These are phyloP conservation scores for Phytophthora colocasiae DNA, from an alignment of 352 stramenopile species.

Conservation along the genomic window DNA sequence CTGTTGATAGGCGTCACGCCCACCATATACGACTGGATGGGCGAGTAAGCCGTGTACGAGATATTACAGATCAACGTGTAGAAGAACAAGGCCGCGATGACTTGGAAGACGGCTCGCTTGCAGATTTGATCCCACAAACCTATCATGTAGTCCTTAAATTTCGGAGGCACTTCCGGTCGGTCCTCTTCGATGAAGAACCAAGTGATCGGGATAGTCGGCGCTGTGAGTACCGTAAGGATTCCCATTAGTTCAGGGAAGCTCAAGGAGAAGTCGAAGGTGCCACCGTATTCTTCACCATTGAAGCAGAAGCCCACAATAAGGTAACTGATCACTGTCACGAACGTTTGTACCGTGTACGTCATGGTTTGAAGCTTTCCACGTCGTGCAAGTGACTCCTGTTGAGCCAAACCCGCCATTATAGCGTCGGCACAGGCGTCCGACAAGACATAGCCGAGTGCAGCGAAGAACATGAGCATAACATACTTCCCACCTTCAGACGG, in stretches of 20 bases:
- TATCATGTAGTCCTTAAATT: slow-evolving; percentile 43
- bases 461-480: slow-evolving; percentile 56
- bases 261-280: slow-evolving; percentile 48
- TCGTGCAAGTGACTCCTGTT: slow-evolving; percentile 51
- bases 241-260: slow-evolving; percentile 41
- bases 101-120: slow-evolving; percentile 50
- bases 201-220: slow-evolving; percentile 50
- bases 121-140: slow-evolving; percentile 49
- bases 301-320: slow-evolving; percentile 55
- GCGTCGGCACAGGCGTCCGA: slow-evolving; percentile 56
- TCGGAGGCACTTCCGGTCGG: slow-evolving; percentile 10
- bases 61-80: slow-evolving; percentile 37
- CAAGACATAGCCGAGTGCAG: slow-evolving; percentile 52
- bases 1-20: slow-evolving; percentile 41
- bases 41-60: slow-evolving; percentile 36
- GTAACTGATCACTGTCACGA: slow-evolving; percentile 47
- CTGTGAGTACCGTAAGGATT: slow-evolving; percentile 41
- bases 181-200: slow-evolving; percentile 54
- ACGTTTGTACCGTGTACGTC: slow-evolving; percentile 50
- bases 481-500: slow-evolving; percentile 41
- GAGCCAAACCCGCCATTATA: slow-evolving; percentile 60
- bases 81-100: slow-evolving; percentile 53
- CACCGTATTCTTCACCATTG: slow-evolving; percentile 50
- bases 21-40: slow-evolving; percentile 40
- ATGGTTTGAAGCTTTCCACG: slow-evolving; percentile 60